Evolutionary conservation across 805 yeast genomes (phyloP).

Genomic region (Metschnikowia sp.): DNA sequence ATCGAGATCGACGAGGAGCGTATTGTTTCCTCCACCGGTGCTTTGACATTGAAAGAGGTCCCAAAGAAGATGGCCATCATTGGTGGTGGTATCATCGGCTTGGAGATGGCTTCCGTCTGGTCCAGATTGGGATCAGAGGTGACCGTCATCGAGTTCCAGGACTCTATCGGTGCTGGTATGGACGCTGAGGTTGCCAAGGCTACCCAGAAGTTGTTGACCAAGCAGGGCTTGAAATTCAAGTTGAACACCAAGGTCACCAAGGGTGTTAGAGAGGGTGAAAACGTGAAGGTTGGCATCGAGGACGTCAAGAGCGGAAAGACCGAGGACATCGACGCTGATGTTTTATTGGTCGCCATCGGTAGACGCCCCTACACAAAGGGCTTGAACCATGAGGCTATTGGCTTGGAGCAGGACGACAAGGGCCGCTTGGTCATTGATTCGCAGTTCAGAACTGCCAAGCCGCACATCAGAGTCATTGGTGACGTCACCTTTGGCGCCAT

Average conservation of each 20-base stretch:
- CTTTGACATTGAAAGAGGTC: constrained; percentile 75
- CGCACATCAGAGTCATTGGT: constrained; percentile 96
- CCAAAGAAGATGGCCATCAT: constrained; percentile 91
- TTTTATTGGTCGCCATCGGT: constrained; percentile 94
- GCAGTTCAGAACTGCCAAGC: constrained; percentile 86
- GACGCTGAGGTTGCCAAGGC: constrained; percentile 91
- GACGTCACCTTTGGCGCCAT: constrained; percentile 98
- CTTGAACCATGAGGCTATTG: constrained; percentile 81
- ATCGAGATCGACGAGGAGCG: constrained; percentile 94
- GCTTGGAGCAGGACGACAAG: constrained; percentile 84
- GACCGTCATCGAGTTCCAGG: constrained; percentile 87
- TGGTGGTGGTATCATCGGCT: constrained; percentile 99
- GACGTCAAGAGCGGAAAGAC: constrained; percentile 81
- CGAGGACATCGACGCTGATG: constrained; percentile 82
- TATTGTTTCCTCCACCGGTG: constrained; percentile 95
- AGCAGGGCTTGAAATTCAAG: constrained; percentile 94
- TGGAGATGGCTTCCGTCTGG: constrained; percentile 99
- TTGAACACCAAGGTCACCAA: constrained; percentile 85
- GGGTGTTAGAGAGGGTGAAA: constrained; percentile 86
- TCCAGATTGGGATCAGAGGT: constrained; percentile 93
- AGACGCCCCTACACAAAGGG: constrained; percentile 97
- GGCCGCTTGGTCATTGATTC: constrained; percentile 94
- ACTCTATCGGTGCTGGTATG: constrained; percentile 96
- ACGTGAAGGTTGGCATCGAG: constrained; percentile 84
- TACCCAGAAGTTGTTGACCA: constrained; percentile 83